Conservation (phyloP, 441 rosid genomes). For the Adansonia madagascariensis region DNA sequence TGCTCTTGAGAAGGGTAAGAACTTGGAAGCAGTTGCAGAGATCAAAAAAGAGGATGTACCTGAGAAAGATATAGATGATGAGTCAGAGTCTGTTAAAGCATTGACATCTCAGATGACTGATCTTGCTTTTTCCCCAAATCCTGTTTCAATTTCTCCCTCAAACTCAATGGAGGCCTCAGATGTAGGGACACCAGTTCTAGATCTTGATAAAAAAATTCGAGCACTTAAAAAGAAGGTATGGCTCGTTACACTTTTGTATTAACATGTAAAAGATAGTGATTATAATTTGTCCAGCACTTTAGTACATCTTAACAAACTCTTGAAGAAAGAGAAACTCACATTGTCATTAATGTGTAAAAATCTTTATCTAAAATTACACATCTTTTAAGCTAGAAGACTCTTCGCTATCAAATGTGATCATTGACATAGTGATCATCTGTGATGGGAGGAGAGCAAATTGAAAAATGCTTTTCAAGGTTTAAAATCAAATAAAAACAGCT, state of each 20-base stretch:
- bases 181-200: conserved; percentile 51
- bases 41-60: conserved; percentile 41
- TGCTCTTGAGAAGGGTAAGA: conserved; percentile 70
- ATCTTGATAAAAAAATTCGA: conserved; percentile 79
- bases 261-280: not conserved
- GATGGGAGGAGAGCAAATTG: conserved; percentile 8
- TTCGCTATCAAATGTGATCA: not conserved
- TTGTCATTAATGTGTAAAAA: not conserved
- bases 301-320: not conserved
- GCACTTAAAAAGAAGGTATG: conserved; percentile 91
- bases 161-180: conserved; percentile 45
- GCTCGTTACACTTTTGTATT: conserved; percentile 8
- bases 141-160: conserved; percentile 36
- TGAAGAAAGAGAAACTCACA: not conserved
- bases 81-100: conserved; percentile 47
- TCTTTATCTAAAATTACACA: not conserved
- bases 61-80: conserved; percentile 35
- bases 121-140: conserved; percentile 62
- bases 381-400: conserved; percentile 5
- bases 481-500: conserved; percentile 6
- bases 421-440: not conserved
- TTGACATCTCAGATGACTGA: conserved; percentile 73
- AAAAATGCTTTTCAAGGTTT: not conserved
- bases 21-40: conserved; percentile 45
- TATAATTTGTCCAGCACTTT: conserved; percentile 4